Base-by-base conservation (phyloP, 2,329 filamentous ascomycete species). In the Colletotrichum orchidophilum region DNA sequence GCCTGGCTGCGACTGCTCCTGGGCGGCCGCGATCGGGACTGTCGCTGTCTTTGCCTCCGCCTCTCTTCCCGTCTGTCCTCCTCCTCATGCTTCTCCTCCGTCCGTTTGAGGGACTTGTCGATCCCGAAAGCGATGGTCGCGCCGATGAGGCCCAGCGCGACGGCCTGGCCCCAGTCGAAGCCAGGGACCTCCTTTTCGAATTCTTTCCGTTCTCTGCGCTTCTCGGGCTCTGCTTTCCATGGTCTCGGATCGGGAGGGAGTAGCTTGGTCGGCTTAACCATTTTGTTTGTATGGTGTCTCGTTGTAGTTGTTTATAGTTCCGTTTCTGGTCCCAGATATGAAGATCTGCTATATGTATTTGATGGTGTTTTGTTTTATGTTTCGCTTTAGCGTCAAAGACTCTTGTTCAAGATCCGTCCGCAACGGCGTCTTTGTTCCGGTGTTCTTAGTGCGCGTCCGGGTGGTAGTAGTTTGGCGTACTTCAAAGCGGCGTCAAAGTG, bases 121-220 rank as follows among this genome's bases (percentile, higher is more conserved):
- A 83, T 80, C 68, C 82, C 81, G 74, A 83, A 82, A n/a, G 76
- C 75, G 1, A 82, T 75, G 15, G 79, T 75, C 21, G 80, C 76
- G 6, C 80, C 82, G 18, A 81, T 74, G 27, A 82, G 75, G 8
- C 80, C 81, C 2, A 86, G 79, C 21, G 78, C 76, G 35, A 85
- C 69, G 66, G 80, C 82, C 33, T 81, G 80, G 5, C 76, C 79
- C 81, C 83, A 85, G 64, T 81, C 80, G 75, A 85, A 86, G 35
- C 80, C 80, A 5, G 73, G 64, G 70, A 77, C 74, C 33, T 82
- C 75, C 73, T 83, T 82, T 67, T 85, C 83, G 57, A 83, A 71
- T 35, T 81, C 71, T 66, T 85, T 84, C 71, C 81, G 80, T 27
- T 42, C 27, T 21, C 75, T 71, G 15, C 83, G 81, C 59, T 80